Conservation (phyloP, 2,329 filamentous ascomycete genomes). For the Trichoderma sp. region DNA sequence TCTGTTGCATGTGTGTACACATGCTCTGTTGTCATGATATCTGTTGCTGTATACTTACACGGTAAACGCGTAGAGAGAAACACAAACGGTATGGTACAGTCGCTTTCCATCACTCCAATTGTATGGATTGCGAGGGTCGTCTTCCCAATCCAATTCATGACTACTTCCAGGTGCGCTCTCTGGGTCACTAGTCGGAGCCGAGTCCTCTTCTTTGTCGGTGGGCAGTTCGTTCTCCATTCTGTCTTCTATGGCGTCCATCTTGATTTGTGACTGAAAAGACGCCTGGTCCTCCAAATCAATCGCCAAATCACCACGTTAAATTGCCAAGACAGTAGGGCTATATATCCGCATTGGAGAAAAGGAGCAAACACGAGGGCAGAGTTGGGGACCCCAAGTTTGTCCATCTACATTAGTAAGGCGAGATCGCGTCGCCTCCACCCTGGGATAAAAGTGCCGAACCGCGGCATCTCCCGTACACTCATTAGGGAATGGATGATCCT, state of each 20-base stretch:
- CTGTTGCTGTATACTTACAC: not conserved
- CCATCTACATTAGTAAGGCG: not conserved
- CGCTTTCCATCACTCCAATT: slow-evolving; percentile 16
- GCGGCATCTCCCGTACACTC: not conserved
- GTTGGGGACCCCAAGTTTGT: not conserved
- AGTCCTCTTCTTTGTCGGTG: slow-evolving; percentile 2
- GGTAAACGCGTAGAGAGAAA: slow-evolving; percentile 16
- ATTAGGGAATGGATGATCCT: not conserved
- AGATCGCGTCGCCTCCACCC: not conserved
- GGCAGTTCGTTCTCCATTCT: not conserved
- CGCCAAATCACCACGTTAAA: not conserved
- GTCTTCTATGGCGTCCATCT: not conserved
- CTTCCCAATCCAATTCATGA: not conserved
- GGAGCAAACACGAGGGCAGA: not conserved
- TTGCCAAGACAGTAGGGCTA: not conserved
- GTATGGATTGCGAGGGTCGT: slow-evolving; percentile 19
- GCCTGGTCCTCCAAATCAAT: not conserved
- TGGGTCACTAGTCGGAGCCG: not conserved
- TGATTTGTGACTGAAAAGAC: not conserved
- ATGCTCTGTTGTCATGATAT: not conserved
- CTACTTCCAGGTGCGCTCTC: not conserved
- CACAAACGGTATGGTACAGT: not conserved
- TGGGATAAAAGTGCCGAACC: not conserved
- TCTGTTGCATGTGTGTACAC: not conserved
- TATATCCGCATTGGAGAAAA: not conserved